These are phyloP conservation scores for Cylindrodendrum hubeiense DNA, from an alignment of 2,329 filamentous ascomycete species.

Conservation along the genomic window DNA sequence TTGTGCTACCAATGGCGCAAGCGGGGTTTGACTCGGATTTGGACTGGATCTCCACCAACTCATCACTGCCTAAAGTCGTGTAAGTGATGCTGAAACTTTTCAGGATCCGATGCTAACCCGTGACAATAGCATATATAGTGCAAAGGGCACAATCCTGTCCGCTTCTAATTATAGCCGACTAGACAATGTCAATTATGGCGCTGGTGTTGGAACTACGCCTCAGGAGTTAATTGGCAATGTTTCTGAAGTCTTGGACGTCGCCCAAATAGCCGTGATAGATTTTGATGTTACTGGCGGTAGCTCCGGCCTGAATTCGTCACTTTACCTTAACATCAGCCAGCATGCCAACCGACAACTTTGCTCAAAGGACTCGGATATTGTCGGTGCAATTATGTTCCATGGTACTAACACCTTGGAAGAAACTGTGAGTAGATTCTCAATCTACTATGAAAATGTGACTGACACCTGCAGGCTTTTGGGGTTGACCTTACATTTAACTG, in stretches of 20 bases:
- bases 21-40: conserved; percentile 26
- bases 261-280: conserved; percentile 46
- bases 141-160: conserved; percentile 49
- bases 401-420: conserved; percentile 71
- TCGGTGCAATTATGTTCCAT: conserved; percentile 45
- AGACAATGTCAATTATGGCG: conserved; percentile 50
- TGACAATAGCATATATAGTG: conserved; percentile 32
- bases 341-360: conserved; percentile 49
- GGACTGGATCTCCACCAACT: conserved; percentile 42
- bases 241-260: conserved; percentile 47
- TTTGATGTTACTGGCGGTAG: conserved; percentile 45
- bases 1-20: conserved; percentile 7
- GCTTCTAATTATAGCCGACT: conserved; percentile 50
- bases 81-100: conserved; percentile 19
- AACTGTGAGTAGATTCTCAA: conserved; percentile 46
- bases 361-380: conserved; percentile 45
- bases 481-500: conserved; percentile 34
- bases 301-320: conserved; percentile 47
- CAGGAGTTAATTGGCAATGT: conserved; percentile 47
- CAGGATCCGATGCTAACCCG: conserved; percentile 13
- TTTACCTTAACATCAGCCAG: conserved; percentile 49
- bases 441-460: neutral
- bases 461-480: conserved; percentile 15
- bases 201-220: conserved; percentile 40
- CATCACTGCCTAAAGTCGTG: conserved; percentile 45